Base-by-base conservation (phyloP, 2,329 filamentous ascomycete species). In the Kalmusia sp. region DNA sequence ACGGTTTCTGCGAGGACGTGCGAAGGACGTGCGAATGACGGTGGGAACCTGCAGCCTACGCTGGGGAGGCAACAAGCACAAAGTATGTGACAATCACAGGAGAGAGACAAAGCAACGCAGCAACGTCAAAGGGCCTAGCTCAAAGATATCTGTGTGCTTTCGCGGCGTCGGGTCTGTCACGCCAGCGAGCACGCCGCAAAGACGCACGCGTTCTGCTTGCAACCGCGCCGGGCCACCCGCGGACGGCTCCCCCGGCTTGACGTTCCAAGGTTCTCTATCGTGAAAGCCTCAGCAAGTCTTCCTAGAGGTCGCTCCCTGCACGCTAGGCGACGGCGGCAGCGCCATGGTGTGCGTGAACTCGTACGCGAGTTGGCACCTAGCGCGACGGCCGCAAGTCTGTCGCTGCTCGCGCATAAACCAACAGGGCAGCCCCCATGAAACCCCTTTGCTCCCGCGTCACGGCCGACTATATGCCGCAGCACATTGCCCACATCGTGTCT, bases 191-290 rank as follows among this genome's bases (percentile, higher is more conserved):
- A 34, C 9, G 39, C 39, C 27, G 22, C 6, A 15, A 14, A 4
- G 6, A 14, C 19, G 41, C 41, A 31, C 31, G 31, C 15, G 27
- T n/a, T n/a, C 21, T 47, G 44, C 22, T 3, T 38, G 33, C 31
- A 6, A 28, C 41, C n/a, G 44, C 44, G 27, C n/a, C n/a, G 30
- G 43, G 30, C n/a, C 17, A 3, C 27, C 7, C 43, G 30, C 30
- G 43, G 43, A 22, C 44, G 44, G 44, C 21, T 38, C 19, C 44
- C 22, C 44, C 31, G 44, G 44, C 44, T 17, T 21, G 7, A 22
- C 27, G n/a, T 38, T 21, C 33, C 44, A 47, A 37, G 31, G 21
- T 28, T 47, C 15, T 37, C 21, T 47, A 47, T 38, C 44, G 44
- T 46, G 44, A 47, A 3, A n/a, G 33, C 44, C 21, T 47, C 14